Evolutionary conservation across 2,329 filamentous ascomycete species (phyloP).

Genomic region (Stemphylium lycopersici): DNA sequence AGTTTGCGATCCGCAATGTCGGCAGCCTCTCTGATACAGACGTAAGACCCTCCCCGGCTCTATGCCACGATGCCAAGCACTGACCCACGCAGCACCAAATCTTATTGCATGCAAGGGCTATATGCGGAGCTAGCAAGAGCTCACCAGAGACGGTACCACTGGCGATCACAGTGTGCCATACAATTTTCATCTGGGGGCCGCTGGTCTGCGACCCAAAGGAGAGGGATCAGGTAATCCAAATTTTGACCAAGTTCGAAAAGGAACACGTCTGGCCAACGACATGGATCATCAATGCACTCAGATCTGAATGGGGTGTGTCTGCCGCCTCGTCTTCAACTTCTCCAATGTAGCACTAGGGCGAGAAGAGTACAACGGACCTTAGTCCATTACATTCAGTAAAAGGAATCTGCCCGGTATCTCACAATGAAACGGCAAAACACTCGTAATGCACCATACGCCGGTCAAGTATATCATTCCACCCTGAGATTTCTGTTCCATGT

Average conservation of each 20-base stretch:
- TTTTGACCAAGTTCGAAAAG: slow-evolving; percentile 32
- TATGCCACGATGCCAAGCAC: background rate
- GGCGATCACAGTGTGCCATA: slow-evolving; percentile 35
- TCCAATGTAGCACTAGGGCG: background rate
- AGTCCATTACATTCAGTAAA: background rate
- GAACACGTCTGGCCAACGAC: slow-evolving; percentile 38
- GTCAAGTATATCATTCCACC: background rate
- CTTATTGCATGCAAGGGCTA: slow-evolving; percentile 32
- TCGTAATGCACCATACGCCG: background rate
- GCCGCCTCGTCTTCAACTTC: slow-evolving; percentile 2
- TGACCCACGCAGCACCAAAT: slow-evolving; percentile 25
- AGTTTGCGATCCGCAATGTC: slow-evolving; percentile 33
- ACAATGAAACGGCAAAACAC: no score
- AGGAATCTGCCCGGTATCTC: background rate
- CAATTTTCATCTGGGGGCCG: slow-evolving; percentile 37
- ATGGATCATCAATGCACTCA: slow-evolving; percentile 40
- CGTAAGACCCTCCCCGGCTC: slow-evolving; percentile 16
- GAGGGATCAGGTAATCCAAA: slow-evolving; percentile 27
- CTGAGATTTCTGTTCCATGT: background rate
- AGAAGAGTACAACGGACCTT: background rate
- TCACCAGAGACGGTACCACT: slow-evolving; percentile 32
- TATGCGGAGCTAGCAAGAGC: slow-evolving; percentile 36
- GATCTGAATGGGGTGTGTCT: slow-evolving; percentile 30
- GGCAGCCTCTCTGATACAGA: slow-evolving; percentile 26
- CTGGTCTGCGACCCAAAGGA: slow-evolving; percentile 27